These are phyloP conservation scores for Pseudocercospora eumusae DNA, from an alignment of 2,329 filamentous ascomycete genomes.

Conservation along the genomic window DNA sequence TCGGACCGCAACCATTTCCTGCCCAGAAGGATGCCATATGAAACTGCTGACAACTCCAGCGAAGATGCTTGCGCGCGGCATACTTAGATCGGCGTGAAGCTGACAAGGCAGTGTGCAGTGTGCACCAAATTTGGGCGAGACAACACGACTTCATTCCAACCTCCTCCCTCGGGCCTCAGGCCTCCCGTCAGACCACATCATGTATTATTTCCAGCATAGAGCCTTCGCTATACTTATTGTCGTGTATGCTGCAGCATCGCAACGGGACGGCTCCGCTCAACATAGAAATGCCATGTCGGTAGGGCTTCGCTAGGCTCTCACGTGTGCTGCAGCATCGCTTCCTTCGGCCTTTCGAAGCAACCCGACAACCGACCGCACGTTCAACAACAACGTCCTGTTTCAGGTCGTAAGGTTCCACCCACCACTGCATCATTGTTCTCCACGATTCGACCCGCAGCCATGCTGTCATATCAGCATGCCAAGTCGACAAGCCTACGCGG, in stretches of 20 bases:
- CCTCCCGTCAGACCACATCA: conserved; percentile 2
- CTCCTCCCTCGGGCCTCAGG: conserved; percentile 1
- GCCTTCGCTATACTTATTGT: too few relatives aligned
- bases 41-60: background rate
- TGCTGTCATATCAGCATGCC: conserved; percentile 5
- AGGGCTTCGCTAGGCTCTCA: background rate
- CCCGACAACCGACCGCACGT: conserved; percentile 1
- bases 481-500: conserved; percentile 2
- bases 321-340: conserved; percentile 6
- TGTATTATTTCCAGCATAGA: conserved; percentile 13
- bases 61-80: conserved; percentile 1
- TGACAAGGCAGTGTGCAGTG: conserved; percentile 9
- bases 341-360: background rate
- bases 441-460: background rate
- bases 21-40: background rate
- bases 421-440: conserved; percentile 1
- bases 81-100: conserved; percentile 2
- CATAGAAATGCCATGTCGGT: background rate
- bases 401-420: background rate
- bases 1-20: background rate
- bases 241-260: too few relatives aligned
- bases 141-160: conserved; percentile 2
- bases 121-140: background rate
- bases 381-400: background rate
- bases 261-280: background rate